Evolutionary conservation across 1,284 basidiomycete species (phyloP), one percentile per base, ranked within the genome.

Genomic region (Ceratobasidium papillatum): DNA sequence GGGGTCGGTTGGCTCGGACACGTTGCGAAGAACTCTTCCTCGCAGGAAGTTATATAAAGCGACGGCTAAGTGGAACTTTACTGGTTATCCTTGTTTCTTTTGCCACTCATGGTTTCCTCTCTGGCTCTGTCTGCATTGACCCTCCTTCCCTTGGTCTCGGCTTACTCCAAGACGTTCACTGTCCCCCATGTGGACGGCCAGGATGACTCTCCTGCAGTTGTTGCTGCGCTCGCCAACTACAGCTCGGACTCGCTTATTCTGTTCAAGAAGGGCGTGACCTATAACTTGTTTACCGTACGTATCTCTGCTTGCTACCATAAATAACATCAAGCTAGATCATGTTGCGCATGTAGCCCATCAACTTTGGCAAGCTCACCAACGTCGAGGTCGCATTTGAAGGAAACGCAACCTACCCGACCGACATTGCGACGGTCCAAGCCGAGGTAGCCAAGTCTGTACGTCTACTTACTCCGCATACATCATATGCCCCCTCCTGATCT

Each of bases 361-460:
- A 82, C 73, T 90, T 90, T 75, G 87, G 88, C 0, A 79, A 77
- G 0, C 79, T 90, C 69, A 86, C 83, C 58, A 89, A 89, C 77
- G 87, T 89, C 25, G 87, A 88, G 76, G 82, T 90, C 30, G 80
- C 81, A 22, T 84, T 90, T 73, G 85, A 89, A 75, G 89, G 89
- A 1, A 90, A 90, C 75, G 75, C 89, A 74, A 86, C 85, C 3
- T 88, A 87, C 77, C 87, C 88, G 0, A 81, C 79, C 7, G 84
- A 87, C 81, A 86, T 90, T 74, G 73, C 85, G n/a, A 83, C 84
- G 4, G 82, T 89, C 41, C 89, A 90, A 83, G 85, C 81, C 12
- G 82, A 84, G 74, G 85, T 87, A 36, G 83, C 79, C 1, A 80
- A 83, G 9, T 84, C 85, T 22, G 86, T 87, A 77, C 78, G 84